A percentile compares a stretch with the other conserved stretches of the same genome.
phyloP scores from a whole-genome alignment of 805 yeast genomes.

The Starmera dryadoides region DNA sequence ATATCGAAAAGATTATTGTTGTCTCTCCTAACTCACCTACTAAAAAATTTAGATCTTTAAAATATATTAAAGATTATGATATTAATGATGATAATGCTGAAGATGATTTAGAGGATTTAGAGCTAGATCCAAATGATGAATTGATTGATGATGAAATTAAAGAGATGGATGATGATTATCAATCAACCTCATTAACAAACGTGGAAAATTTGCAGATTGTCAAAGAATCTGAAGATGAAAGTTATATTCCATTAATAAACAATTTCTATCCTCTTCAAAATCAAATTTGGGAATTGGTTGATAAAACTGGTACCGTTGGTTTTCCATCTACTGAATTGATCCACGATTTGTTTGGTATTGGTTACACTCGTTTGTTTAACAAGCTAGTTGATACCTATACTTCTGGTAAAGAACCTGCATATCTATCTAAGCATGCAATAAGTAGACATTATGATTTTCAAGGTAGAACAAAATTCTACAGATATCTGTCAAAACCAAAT shows the following conservation, averaged over 20 bases:
- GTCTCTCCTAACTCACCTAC: constrained; percentile 37
- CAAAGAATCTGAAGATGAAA: constrained; percentile 5
- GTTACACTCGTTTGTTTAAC: constrained; percentile 43
- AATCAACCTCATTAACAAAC: constrained; percentile 8
- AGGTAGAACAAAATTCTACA: constrained; percentile 66
- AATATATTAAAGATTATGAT: constrained; percentile 33
- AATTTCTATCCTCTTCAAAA: constrained; percentile 54
- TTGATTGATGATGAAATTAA: constrained; percentile 20
- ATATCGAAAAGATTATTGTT: constrained; percentile 44
- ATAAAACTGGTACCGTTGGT: constrained; percentile 38
- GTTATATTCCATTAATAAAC: constrained; percentile 29
- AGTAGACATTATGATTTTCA: constrained; percentile 63
- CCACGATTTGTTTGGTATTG: constrained; percentile 43
- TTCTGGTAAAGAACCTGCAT: constrained; percentile 24
- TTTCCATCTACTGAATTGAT: constrained; percentile 51
- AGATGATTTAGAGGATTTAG: constrained; percentile 19
- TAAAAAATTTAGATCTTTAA: constrained; percentile 40
- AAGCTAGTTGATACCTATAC: constrained; percentile 42
- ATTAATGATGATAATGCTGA: constrained; percentile 19
- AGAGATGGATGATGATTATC: constrained; percentile 15
- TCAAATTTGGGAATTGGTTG: constrained; percentile 50
- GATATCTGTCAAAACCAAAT: constrained; percentile 46
- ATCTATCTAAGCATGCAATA: constrained; percentile 30
- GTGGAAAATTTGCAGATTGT: constrained; percentile 13
- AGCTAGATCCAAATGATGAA: constrained; percentile 23